phyloP scores from a whole-genome alignment of 2,329 filamentous ascomycete genomes.

The Cordyceps militaris region DNA sequence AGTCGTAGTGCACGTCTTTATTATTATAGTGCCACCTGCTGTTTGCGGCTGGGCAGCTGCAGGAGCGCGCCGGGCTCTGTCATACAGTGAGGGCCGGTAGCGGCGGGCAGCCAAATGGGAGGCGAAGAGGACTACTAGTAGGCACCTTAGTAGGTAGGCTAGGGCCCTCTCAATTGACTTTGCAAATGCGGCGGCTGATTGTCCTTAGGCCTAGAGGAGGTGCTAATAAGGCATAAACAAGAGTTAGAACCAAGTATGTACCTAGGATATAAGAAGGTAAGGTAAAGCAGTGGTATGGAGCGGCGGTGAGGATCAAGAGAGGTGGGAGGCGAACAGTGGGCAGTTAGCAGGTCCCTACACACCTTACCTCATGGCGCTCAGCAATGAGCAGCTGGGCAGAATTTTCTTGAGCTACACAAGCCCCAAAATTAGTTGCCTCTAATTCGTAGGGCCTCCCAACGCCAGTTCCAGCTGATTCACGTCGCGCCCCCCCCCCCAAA shows the following conservation, averaged over 20 bases:
- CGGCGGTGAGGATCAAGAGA: background rate
- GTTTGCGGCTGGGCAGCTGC: conserved; percentile 5
- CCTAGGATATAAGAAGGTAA: no score
- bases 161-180: no score
- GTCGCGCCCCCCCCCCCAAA: no score
- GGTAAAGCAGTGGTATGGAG: no score
- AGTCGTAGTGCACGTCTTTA: background rate
- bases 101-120: background rate
- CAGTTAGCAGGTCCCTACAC: background rate
- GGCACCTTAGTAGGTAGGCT: no score
- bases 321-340: background rate
- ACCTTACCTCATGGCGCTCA: background rate
- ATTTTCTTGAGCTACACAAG: conserved; percentile 1
- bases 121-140: background rate
- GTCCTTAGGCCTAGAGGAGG: no score
- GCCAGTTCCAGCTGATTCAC: no score
- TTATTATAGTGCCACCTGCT: conserved; percentile 6
- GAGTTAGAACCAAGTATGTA: no score
- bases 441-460: background rate
- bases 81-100: background rate
- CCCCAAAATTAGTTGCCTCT: background rate
- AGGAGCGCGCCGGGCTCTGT: background rate
- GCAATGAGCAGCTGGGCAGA: background rate
- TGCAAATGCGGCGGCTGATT: no score
- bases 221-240: no score